Base-by-base conservation (phyloP, 2,329 filamentous ascomycete species). In the Neonectria faginata region DNA sequence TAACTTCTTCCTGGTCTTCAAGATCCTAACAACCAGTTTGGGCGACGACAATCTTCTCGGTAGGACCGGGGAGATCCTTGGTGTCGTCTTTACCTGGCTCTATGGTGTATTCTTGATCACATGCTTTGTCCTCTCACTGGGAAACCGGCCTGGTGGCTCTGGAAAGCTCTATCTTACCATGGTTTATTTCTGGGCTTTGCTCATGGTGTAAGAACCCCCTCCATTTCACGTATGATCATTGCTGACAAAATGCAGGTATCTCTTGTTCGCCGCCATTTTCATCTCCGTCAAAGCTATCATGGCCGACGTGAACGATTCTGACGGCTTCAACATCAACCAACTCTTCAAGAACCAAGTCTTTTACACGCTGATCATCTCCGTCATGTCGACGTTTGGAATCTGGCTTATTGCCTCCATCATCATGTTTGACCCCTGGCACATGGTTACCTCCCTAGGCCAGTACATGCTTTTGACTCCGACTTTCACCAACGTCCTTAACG, bases 1-100 rank as follows among this genome's bases (percentile, higher is more conserved):
- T 76, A 99, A 99, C 82, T 99, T 99, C 86, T 99, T 98, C 87
- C 83, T 99, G 76, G 95, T 99, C 72, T 99, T 99, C 84, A 94
- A 94, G 79, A 98, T 99, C 77, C 84, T 99, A 69, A 98, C 95
- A 1, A 91, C 89, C 11, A 97, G 94, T 74, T 84, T 99, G 69
- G 91, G 93, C 50, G 85, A 87, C 27, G 73, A 81, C 0, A 79
- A 86, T 33, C 85, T 97, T 27, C 86, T 97, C 2, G 93, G 94
- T 53, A 89, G 86, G 5, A 88, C 88, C 10, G 96, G 96, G 58
- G 88, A 88, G 42, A 89, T 97, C 63, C 84, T 99, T 2, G 92
- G 94, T 59, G 90, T 98, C 29, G 86, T 97, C 11, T 98, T 99
- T 75, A 93, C 97, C 80, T 99, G 95, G 94, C 85, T 97, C 4